These are phyloP conservation scores for Pyrenopolyporus hunteri DNA, from an alignment of 495 filamentous ascomycete species.

Conservation along the genomic window DNA sequence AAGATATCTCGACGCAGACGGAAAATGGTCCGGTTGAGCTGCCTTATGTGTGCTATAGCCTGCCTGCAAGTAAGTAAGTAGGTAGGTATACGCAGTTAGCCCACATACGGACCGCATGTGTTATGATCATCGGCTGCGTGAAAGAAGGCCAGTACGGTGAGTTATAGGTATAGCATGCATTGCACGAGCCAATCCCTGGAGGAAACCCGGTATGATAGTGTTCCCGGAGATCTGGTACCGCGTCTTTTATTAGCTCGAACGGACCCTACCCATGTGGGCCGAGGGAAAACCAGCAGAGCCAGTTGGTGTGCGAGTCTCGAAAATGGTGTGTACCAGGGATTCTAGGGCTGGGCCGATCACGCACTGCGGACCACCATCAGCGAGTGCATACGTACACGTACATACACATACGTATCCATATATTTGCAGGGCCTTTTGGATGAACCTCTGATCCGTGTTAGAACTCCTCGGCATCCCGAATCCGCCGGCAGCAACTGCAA, in stretches of 20 bases:
- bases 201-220: constrained; percentile 16
- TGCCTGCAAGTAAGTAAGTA: too few species aligned
- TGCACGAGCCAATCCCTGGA: constrained; percentile 31
- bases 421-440: not conserved
- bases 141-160: constrained; percentile 17
- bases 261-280: constrained; percentile 33
- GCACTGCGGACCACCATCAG: not conserved
- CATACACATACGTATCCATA: constrained; percentile 11
- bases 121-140: not conserved
- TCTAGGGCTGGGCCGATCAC: constrained; percentile 19
- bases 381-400: too few species aligned
- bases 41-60: too few species aligned
- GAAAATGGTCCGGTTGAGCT: not conserved
- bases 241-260: constrained; percentile 41
- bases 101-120: not conserved
- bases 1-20: not conserved
- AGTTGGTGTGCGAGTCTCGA: constrained; percentile 26
- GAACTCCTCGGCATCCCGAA: constrained; percentile 31
- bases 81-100: too few species aligned
- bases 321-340: constrained; percentile 18
- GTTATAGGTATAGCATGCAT: constrained; percentile 27
- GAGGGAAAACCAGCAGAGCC: too few species aligned
- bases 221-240: constrained; percentile 45
- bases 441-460: constrained; percentile 5
- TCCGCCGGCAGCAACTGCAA: constrained; percentile 14